Evolutionary conservation across 192 early-diverging fungal genomes (phyloP).

Genomic region (Piromyces sp.): DNA sequence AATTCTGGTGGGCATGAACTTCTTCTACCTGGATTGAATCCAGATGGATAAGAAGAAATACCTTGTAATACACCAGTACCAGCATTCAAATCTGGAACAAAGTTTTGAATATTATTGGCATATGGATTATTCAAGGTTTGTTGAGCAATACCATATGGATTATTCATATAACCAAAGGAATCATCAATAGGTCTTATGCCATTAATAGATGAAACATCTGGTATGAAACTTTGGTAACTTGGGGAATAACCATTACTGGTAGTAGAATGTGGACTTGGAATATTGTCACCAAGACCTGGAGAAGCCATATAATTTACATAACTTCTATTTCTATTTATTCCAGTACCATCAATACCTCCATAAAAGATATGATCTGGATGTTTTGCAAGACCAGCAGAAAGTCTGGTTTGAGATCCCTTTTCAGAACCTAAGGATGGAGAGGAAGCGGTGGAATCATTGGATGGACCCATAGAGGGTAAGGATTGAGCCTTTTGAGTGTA

Average conservation of each 20-base stretch:
- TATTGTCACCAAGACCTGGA: not conserved
- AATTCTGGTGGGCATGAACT: not conserved
- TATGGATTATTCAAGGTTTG: not conserved
- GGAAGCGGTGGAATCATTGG: not conserved
- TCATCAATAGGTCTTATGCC: not conserved
- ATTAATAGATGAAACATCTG: not conserved
- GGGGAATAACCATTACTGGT: not conserved
- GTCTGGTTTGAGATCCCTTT: not conserved
- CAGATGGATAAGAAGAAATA: not conserved
- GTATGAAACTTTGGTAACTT: not conserved
- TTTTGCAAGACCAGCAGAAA: not conserved
- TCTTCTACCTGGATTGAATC: not conserved
- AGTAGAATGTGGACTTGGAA: not conserved
- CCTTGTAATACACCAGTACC: not conserved
- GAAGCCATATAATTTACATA: not conserved
- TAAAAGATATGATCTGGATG: not conserved
- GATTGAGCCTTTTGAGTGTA: not conserved
- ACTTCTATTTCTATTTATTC: not conserved
- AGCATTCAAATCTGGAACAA: not conserved
- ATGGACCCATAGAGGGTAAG: not conserved
- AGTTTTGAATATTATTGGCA: not conserved
- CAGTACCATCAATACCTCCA: not conserved
- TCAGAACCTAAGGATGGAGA: not conserved
- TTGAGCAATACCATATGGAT: not conserved
- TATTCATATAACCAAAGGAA: not conserved